These are phyloP conservation scores for Pseudocercospora macadamiae DNA, from an alignment of 2,329 filamentous ascomycete genomes.

Conservation along the genomic window DNA sequence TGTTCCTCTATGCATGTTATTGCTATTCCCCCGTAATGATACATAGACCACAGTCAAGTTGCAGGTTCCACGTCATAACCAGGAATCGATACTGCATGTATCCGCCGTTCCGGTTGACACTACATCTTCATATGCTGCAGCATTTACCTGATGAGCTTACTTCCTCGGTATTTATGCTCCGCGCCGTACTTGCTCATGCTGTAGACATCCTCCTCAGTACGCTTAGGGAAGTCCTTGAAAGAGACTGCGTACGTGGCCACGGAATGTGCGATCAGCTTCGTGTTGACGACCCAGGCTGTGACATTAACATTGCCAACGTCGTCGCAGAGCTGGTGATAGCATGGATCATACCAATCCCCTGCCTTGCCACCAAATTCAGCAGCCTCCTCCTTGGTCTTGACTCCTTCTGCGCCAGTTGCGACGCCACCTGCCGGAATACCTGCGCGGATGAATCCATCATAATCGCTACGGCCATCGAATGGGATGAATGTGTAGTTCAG, in stretches of 20 bases:
- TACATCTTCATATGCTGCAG: not conserved
- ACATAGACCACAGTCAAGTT: too few species aligned
- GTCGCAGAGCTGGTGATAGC: slow-evolving; percentile 44
- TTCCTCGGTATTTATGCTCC: slow-evolving; percentile 26
- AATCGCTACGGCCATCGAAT: slow-evolving; percentile 26
- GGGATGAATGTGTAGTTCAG: slow-evolving; percentile 26
- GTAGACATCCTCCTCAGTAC: slow-evolving; percentile 10
- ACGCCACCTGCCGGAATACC: slow-evolving; percentile 26
- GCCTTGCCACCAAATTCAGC: slow-evolving; percentile 71
- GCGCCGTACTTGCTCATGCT: slow-evolving; percentile 14
- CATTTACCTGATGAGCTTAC: slow-evolving; percentile 23
- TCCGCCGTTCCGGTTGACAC: too few species aligned
- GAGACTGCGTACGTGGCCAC: slow-evolving; percentile 71
- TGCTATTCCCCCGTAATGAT: too few species aligned
- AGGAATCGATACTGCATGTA: too few species aligned
- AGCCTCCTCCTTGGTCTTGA: slow-evolving; percentile 71
- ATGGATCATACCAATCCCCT: slow-evolving; percentile 42
- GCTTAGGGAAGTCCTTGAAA: slow-evolving; percentile 60
- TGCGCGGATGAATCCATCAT: slow-evolving; percentile 26
- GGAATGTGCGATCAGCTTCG: slow-evolving; percentile 67
- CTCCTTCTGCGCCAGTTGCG: slow-evolving; percentile 57
- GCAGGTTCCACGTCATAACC: too few species aligned
- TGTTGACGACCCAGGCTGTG: slow-evolving; percentile 58
- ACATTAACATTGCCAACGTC: slow-evolving; percentile 51
- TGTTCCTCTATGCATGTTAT: too few species aligned